These are phyloP conservation scores for Apiospora arundinis DNA, from an alignment of 2,329 filamentous ascomycete genomes.

Conservation along the genomic window DNA sequence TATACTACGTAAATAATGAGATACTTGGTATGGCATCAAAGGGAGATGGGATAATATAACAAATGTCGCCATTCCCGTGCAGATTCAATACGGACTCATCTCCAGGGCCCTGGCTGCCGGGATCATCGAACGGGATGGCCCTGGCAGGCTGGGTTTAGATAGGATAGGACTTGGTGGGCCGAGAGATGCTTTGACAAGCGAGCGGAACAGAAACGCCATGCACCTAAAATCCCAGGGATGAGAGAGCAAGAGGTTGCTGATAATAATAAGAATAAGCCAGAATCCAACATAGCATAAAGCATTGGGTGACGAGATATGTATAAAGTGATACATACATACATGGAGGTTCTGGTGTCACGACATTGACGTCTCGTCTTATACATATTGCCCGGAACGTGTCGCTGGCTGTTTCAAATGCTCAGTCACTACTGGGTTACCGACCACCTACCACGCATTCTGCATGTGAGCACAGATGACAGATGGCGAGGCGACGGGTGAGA, in stretches of 20 bases:
- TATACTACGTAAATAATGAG: not conserved
- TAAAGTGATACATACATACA: not conserved
- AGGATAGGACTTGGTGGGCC: not conserved
- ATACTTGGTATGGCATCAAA: not conserved
- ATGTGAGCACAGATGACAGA: not conserved
- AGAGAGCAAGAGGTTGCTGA: not conserved
- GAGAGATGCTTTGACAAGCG: not conserved
- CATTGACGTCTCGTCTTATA: not conserved
- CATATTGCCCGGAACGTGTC: not conserved
- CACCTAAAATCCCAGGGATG: not conserved
- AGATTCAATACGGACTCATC: conserved; percentile 14
- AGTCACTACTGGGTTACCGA: no score
- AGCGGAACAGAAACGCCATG: not conserved
- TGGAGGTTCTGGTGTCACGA: not conserved
- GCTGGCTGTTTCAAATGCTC: not conserved
- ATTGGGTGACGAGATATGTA: not conserved
- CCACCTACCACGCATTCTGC: not conserved
- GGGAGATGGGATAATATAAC: conserved; percentile 11
- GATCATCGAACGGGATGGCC: conserved; percentile 4
- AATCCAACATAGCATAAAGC: not conserved
- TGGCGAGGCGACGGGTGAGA: not conserved
- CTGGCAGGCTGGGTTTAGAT: not conserved
- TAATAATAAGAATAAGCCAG: not conserved
- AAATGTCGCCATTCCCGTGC: not conserved
- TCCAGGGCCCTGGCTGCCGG: not conserved